Conservation (phyloP, 768 basidiomycete genomes). For the Auricularia sp. region DNA sequence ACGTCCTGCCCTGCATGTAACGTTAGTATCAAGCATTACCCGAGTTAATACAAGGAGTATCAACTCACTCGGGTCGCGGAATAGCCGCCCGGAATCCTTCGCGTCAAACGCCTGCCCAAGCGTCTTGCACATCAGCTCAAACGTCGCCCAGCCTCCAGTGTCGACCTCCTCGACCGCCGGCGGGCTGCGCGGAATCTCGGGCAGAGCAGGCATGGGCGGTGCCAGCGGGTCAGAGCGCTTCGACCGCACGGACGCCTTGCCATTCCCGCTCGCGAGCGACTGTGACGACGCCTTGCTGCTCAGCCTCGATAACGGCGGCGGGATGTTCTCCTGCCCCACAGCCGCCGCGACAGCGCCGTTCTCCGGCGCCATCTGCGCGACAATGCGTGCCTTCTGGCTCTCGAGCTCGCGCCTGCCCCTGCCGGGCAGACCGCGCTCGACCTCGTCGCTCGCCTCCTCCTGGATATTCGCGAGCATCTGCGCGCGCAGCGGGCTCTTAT, state of each 20-base stretch:
- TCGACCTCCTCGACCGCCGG: constrained; percentile 1
- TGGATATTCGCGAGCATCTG: constrained; percentile 9
- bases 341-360: constrained; percentile 21
- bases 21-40: background rate
- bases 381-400: constrained; percentile 85
- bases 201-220: background rate
- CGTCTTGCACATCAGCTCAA: constrained; percentile 48
- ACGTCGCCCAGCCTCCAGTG: constrained; percentile 1
- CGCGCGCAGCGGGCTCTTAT: constrained; percentile 13
- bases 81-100: constrained; percentile 50
- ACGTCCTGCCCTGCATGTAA: constrained; percentile 26
- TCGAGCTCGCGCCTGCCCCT: constrained; percentile 61
- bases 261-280: background rate
- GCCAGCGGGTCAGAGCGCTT: background rate
- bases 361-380: constrained; percentile 76
- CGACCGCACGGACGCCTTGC: no score
- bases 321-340: constrained; percentile 25
- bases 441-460: constrained; percentile 34
- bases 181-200: background rate
- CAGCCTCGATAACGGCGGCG: constrained; percentile 12
- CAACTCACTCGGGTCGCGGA: constrained; percentile 48
- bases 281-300: background rate
- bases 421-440: constrained; percentile 23
- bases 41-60: background rate
- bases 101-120: constrained; percentile 58